A percentile compares a stretch with the other conserved stretches of the same genome.
phyloP scores from a whole-genome alignment of 768 basidiomycete species.

The Pleurotus tuoliensis region DNA sequence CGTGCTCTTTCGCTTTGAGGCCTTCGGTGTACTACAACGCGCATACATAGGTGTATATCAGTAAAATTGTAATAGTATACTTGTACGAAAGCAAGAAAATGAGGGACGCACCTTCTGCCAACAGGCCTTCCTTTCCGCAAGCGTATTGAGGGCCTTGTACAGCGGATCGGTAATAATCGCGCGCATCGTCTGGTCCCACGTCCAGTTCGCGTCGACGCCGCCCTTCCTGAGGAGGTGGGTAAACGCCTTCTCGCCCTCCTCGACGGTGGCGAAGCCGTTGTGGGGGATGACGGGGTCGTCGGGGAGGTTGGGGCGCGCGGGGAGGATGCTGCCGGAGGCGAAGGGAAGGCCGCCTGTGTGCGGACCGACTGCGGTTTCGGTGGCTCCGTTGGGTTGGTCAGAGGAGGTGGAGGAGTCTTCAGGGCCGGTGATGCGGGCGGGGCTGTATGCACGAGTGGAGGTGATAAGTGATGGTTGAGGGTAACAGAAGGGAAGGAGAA shows the following conservation, averaged over 20 bases:
- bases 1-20: slow-evolving; percentile 77
- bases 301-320: slow-evolving; percentile 74
- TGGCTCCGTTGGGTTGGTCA: slow-evolving; percentile 45
- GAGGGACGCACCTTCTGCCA: slow-evolving; percentile 78
- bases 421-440: slow-evolving; percentile 22
- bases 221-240: slow-evolving; percentile 84
- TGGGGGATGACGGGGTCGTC: slow-evolving; percentile 88
- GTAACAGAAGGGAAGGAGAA: background rate
- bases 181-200: slow-evolving; percentile 98
- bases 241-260: slow-evolving; percentile 95
- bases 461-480: background rate
- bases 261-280: slow-evolving; percentile 80
- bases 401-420: slow-evolving; percentile 46
- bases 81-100: too few species aligned
- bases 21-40: slow-evolving; percentile 65
- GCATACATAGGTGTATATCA: slow-evolving; percentile 5
- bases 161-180: slow-evolving; percentile 97
- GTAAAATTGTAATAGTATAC: background rate
- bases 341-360: slow-evolving; percentile 61
- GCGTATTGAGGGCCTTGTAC: slow-evolving; percentile 89
- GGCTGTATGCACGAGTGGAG: slow-evolving; percentile 9
- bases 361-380: slow-evolving; percentile 38
- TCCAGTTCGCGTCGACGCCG: slow-evolving; percentile 88
- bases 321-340: slow-evolving; percentile 54
- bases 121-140: slow-evolving; percentile 91